Percentiles rank a stretch among this genome's conserved stretches.
These are phyloP conservation scores for Crepidotus variabilis DNA, from an alignment of 768 basidiomycete species.

Conservation along the genomic window DNA sequence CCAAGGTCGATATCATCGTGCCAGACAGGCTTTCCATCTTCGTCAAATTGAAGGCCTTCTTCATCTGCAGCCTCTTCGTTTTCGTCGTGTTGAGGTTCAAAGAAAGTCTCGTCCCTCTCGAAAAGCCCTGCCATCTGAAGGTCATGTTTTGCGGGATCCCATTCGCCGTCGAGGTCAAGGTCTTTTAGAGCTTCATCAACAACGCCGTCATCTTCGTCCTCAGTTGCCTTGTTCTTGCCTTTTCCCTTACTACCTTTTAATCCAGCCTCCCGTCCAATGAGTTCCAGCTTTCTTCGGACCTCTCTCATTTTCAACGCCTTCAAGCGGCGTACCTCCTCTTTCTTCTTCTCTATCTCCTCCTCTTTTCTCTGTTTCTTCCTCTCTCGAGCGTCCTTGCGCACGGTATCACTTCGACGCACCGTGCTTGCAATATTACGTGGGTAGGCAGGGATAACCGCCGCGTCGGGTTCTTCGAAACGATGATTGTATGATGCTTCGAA, in stretches of 20 bases:
- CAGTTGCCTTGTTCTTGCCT: conserved; percentile 24
- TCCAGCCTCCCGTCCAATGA: conserved; percentile 70
- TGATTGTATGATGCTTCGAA: conserved; percentile 99
- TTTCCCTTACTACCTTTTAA: conserved; percentile 30
- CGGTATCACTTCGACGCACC: conserved; percentile 70
- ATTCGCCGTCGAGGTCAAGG: conserved; percentile 88
- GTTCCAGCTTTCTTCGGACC: conserved; percentile 68
- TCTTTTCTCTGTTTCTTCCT: conserved; percentile 76
- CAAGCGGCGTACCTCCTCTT: conserved; percentile 78
- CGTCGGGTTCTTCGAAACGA: conserved; percentile 94
- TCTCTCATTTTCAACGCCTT: conserved; percentile 86
- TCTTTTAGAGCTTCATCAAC: conserved; percentile 51
- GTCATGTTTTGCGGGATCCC: conserved; percentile 86
- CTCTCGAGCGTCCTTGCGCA: conserved; percentile 82
- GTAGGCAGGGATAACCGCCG: conserved; percentile 46
- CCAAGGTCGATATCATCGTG: conserved; percentile 84
- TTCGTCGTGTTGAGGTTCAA: conserved; percentile 22
- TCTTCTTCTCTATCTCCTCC: conserved; percentile 66
- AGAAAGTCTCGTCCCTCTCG: conserved; percentile 37
- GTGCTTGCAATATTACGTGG: conserved; percentile 67
- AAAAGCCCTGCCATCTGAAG: conserved; percentile 77
- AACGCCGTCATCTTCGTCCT: conserved; percentile 29
- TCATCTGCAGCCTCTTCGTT: conserved; percentile 25
- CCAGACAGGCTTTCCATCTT: conserved; percentile 79
- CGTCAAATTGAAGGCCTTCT: conserved; percentile 31